Percentiles rank a stretch among this genome's conserved stretches.
phyloP scores from a whole-genome alignment of 2,329 filamentous ascomycete species.

The Fusarium fujikuroi region DNA sequence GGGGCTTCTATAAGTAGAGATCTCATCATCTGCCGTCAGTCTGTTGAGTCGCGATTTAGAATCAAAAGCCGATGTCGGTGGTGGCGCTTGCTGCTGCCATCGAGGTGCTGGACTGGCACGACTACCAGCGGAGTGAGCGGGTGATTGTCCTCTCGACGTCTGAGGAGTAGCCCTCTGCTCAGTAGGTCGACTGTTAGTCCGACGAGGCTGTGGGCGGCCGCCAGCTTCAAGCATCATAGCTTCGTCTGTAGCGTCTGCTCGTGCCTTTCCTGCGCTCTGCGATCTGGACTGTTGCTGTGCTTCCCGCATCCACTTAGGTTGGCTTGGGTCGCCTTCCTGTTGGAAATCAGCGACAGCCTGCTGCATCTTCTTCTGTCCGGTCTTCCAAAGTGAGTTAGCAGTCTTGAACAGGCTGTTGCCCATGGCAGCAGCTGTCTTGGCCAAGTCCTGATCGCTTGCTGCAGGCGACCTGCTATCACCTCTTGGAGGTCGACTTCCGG shows the following conservation, averaged over 20 bases:
- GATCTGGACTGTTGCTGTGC: slow-evolving; percentile 60
- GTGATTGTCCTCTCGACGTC: slow-evolving; percentile 61
- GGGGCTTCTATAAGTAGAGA: slow-evolving; percentile 88
- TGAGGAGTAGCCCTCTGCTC: slow-evolving; percentile 46
- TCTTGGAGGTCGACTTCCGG: slow-evolving; percentile 33
- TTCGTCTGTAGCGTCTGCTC: slow-evolving; percentile 69
- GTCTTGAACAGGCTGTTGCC: slow-evolving; percentile 90
- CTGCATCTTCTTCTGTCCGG: slow-evolving; percentile 90
- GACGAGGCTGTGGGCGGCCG: slow-evolving; percentile 60
- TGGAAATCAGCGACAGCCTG: slow-evolving; percentile 91
- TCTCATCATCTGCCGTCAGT: slow-evolving; percentile 81
- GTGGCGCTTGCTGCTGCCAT: slow-evolving; percentile 65
- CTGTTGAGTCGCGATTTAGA: slow-evolving; percentile 71
- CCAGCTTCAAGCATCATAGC: slow-evolving; percentile 82
- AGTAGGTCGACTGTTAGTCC: slow-evolving; percentile 42
- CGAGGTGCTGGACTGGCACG: slow-evolving; percentile 62
- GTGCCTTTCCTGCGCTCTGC: slow-evolving; percentile 47
- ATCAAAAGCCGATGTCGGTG: slow-evolving; percentile 52
- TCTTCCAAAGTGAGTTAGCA: slow-evolving; percentile 95
- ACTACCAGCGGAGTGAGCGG: slow-evolving; percentile 57
- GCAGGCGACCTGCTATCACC: slow-evolving; percentile 67
- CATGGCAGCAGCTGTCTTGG: slow-evolving; percentile 83
- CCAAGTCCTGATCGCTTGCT: slow-evolving; percentile 74
- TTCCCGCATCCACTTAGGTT: slow-evolving; percentile 97
- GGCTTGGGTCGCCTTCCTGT: slow-evolving; percentile 74